Evolutionary conservation across 352 stramenopile genomes (phyloP).

Genomic region (Pilasporangium apinafurcum): DNA sequence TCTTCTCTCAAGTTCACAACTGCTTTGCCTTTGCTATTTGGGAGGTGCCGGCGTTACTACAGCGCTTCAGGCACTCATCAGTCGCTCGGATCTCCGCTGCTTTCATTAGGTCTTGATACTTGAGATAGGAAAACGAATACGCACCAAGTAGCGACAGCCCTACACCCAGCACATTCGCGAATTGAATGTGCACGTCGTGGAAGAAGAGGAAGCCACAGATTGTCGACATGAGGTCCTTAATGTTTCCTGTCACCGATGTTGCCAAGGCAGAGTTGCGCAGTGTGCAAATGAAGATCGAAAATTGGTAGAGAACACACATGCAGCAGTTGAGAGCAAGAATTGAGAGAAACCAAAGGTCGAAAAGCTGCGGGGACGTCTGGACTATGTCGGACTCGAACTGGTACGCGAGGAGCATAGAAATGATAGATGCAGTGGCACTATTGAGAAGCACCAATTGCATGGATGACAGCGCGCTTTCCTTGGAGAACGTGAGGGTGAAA

Average conservation of each 20-base stretch:
- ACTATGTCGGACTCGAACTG: constrained; percentile 36
- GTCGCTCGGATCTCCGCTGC: too few relatives aligned
- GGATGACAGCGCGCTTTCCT: constrained; percentile 48
- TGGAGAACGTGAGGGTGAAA: constrained; percentile 52
- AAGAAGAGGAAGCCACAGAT: constrained; percentile 57
- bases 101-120: constrained; percentile 37
- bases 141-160: constrained; percentile 58
- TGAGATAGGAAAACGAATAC: constrained; percentile 72
- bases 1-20: too few relatives aligned
- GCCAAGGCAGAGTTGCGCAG: constrained; percentile 61
- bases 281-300: constrained; percentile 65
- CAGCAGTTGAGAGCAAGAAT: constrained; percentile 47
- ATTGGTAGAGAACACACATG: constrained; percentile 69
- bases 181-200: constrained; percentile 32
- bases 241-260: constrained; percentile 69
- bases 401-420: constrained; percentile 33
- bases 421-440: constrained; percentile 31
- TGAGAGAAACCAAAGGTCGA: constrained; percentile 21
- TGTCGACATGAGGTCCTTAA: constrained; percentile 68
- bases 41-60: too few relatives aligned
- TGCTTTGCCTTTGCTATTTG: too few relatives aligned
- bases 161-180: constrained; percentile 44
- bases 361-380: constrained; percentile 14
- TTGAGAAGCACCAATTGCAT: constrained; percentile 52
- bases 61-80: too few relatives aligned